Evolutionary conservation across 768 basidiomycete species (phyloP).

Genomic region (Phanerochaete carnosa): DNA sequence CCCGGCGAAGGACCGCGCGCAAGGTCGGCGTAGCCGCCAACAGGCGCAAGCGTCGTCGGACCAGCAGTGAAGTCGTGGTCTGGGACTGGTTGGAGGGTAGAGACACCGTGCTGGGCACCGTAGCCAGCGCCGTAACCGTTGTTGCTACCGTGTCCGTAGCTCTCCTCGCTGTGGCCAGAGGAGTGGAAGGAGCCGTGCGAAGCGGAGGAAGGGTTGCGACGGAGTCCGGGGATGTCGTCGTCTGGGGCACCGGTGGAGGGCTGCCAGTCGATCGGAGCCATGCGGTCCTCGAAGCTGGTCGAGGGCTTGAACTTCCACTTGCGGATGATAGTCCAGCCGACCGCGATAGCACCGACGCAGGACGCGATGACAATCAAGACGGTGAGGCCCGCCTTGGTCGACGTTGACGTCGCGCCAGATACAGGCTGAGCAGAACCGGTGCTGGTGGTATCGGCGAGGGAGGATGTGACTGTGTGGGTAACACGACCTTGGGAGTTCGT

Average conservation of each 20-base stretch:
- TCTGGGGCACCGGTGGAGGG: slow-evolving; percentile 50
- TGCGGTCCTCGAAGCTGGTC: slow-evolving; percentile 74
- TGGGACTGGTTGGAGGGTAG: slow-evolving; percentile 45
- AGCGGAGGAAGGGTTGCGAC: slow-evolving; percentile 54
- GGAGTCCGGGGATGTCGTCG: slow-evolving; percentile 41
- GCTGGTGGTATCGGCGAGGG: slow-evolving; percentile 25
- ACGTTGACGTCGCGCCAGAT: slow-evolving; percentile 33
- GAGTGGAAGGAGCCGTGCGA: slow-evolving; percentile 67
- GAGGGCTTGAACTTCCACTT: slow-evolving; percentile 90
- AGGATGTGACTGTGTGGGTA: slow-evolving; percentile 17
- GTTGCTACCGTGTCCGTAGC: slow-evolving; percentile 26
- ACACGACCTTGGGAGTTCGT: slow-evolving; percentile 5
- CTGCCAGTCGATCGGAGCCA: slow-evolving; percentile 88
- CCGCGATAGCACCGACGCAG: slow-evolving; percentile 60
- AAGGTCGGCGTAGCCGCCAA: slow-evolving; percentile 81
- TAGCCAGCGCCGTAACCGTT: slow-evolving; percentile 31
- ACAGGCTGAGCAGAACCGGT: slow-evolving; percentile 14
- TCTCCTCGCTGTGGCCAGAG: slow-evolving; percentile 31
- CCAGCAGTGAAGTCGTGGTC: slow-evolving; percentile 80
- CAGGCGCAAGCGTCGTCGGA: slow-evolving; percentile 51
- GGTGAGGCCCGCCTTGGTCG: slow-evolving; percentile 45
- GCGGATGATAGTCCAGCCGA: slow-evolving; percentile 88
- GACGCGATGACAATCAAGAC: slow-evolving; percentile 69
- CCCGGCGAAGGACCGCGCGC: slow-evolving; percentile 71
- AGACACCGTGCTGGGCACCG: slow-evolving; percentile 20